Evolutionary conservation across 208 protist genomes (phyloP).

Genomic region (Wallacemonas rigidus): DNA sequence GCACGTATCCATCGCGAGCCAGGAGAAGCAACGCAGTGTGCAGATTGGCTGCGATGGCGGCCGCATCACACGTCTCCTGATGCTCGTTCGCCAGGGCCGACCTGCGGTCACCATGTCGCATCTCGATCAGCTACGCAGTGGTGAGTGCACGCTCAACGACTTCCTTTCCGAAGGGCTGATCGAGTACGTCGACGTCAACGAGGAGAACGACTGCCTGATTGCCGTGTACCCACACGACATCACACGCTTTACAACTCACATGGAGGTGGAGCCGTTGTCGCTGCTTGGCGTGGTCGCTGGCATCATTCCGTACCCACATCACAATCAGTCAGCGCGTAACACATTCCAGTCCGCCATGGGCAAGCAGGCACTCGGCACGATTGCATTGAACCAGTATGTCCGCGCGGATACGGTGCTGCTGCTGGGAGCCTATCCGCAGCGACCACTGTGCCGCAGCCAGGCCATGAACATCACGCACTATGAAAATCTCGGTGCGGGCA

Average conservation of each 20-base stretch:
- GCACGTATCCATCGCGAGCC: constrained; percentile 83
- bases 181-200: constrained; percentile 99
- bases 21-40: constrained; percentile 76
- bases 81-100: constrained; percentile 64
- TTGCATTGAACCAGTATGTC: constrained; percentile 95
- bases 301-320: constrained; percentile 99
- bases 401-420: constrained; percentile 99
- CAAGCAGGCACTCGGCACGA: constrained; percentile 98
- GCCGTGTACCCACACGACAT: constrained; percentile 94
- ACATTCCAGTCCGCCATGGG: constrained; percentile 99
- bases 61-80: constrained; percentile 79
- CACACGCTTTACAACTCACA: constrained; percentile 85
- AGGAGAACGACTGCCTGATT: constrained; percentile 98
- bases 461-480: constrained; percentile 97
- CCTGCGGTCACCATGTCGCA: constrained; percentile 64
- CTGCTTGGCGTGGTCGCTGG: constrained; percentile 93
- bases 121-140: constrained; percentile 55
- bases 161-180: constrained; percentile 94
- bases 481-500: constrained; percentile 98
- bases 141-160: constrained; percentile 80
- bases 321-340: constrained; percentile 99
- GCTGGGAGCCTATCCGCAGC: constrained; percentile 98
- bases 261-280: constrained; percentile 92
- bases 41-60: constrained; percentile 89
- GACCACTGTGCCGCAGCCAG: constrained; percentile 96